A percentile compares a stretch with the other conserved stretches of the same genome.
These are phyloP conservation scores for Reticulascus tulasneorum DNA, from an alignment of 2,329 filamentous ascomycete species.

Conservation along the genomic window DNA sequence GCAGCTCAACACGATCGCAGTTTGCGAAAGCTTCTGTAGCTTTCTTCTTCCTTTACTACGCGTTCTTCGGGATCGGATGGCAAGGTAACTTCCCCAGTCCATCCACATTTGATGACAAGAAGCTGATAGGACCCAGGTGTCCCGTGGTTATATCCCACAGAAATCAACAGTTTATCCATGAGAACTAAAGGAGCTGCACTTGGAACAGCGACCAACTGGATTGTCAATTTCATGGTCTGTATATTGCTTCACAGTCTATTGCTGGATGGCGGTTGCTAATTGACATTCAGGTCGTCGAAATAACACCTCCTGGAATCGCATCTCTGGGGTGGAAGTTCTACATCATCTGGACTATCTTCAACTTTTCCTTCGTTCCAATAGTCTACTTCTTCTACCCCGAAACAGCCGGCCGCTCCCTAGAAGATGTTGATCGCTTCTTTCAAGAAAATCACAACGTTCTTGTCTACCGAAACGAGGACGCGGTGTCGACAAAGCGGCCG, in stretches of 20 bases:
- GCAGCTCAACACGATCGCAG: constrained; percentile 2
- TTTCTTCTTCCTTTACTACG: constrained; percentile 19
- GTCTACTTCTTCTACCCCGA: constrained; percentile 48
- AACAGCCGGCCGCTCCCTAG: constrained; percentile 25
- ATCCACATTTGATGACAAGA: not conserved
- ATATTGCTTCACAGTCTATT: too few species aligned
- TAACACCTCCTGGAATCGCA: constrained; percentile 31
- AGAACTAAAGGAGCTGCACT: constrained; percentile 21
- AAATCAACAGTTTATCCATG: constrained; percentile 29
- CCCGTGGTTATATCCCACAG: constrained; percentile 27
- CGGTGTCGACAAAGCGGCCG: constrained; percentile 17
- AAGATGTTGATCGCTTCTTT: constrained; percentile 21
- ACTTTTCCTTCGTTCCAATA: constrained; percentile 39
- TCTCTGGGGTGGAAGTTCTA: constrained; percentile 49
- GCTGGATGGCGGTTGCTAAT: too few species aligned
- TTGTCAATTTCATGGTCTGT: constrained; percentile 12
- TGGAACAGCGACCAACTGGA: constrained; percentile 13
- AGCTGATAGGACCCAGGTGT: constrained; percentile 12
- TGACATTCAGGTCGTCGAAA: constrained; percentile 26
- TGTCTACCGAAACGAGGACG: constrained; percentile 18
- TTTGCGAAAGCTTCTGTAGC: constrained; percentile 16
- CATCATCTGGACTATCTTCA: constrained; percentile 48
- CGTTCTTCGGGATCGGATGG: constrained; percentile 15
- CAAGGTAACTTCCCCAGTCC: constrained; percentile 2
- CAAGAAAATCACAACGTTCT: constrained; percentile 19